Evolutionary conservation across 192 early-diverging fungal genomes (phyloP).

Genomic region (Hyaloraphidium curvatum): DNA sequence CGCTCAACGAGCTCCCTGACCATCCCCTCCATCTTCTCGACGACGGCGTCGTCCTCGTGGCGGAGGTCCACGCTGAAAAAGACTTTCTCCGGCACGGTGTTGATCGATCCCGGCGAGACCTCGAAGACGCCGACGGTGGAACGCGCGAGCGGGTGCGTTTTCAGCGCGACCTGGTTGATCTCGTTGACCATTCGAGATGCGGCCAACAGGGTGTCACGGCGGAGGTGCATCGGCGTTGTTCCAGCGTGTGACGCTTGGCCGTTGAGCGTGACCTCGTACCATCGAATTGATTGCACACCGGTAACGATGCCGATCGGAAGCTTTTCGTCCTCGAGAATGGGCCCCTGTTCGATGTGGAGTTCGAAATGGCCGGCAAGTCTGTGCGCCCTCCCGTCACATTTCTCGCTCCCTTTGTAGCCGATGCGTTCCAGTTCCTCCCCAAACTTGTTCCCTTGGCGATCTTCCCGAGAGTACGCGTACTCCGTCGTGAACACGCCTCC

Average conservation of each 20-base stretch:
- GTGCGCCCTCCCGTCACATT: background rate
- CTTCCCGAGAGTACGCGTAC: slow-evolving; percentile 2
- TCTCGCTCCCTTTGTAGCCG: background rate
- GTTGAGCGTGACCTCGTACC: background rate
- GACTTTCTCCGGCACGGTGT: background rate
- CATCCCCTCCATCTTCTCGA: background rate
- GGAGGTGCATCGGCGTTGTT: background rate
- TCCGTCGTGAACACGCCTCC: background rate
- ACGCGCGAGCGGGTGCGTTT: background rate
- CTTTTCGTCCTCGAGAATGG: slow-evolving; percentile 1
- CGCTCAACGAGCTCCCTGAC: background rate
- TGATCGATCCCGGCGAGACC: background rate
- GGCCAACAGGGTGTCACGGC: background rate
- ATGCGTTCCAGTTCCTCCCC: background rate
- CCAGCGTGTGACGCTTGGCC: slow-evolving; percentile 2
- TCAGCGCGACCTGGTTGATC: background rate
- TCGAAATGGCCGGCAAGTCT: background rate
- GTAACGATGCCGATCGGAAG: background rate
- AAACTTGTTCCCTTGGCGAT: background rate
- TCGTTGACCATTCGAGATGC: background rate
- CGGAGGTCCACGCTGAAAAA: background rate
- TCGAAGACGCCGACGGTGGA: slow-evolving; percentile 1
- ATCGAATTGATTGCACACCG: background rate
- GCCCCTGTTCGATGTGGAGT: slow-evolving; percentile 2
- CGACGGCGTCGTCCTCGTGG: background rate